Conservation (phyloP, 805 yeast species). For the Kodamaea fukazawae region DNA sequence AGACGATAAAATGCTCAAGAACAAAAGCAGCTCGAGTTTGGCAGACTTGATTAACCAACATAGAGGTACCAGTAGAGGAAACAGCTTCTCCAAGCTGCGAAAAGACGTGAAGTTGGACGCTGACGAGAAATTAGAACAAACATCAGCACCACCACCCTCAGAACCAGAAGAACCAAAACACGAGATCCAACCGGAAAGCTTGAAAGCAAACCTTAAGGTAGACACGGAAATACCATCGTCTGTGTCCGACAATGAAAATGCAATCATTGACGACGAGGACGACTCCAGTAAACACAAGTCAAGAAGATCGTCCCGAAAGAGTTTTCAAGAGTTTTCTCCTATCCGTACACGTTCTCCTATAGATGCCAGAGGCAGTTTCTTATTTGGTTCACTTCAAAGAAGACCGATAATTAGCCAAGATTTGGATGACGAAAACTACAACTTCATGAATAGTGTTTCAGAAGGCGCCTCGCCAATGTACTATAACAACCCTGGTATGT, state of each 20-base stretch:
- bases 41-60: constrained; percentile 22
- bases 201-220: too few species aligned
- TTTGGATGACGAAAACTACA: constrained; percentile 35
- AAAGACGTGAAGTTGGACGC: too few species aligned
- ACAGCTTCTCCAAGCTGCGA: constrained; percentile 9
- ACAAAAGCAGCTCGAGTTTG: constrained; percentile 19
- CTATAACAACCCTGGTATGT: neutral
- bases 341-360: too few species aligned
- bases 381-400: neutral
- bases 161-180: too few species aligned
- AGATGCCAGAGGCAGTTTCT: constrained; percentile 1
- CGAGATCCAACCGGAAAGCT: too few species aligned
- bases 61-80: constrained; percentile 18
- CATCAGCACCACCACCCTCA: too few species aligned
- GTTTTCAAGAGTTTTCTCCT: too few species aligned
- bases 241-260: neutral
- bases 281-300: constrained; percentile 1
- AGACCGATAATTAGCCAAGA: constrained; percentile 16
- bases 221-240: neutral
- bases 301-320: too few species aligned
- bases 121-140: too few species aligned
- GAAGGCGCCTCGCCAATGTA: too few species aligned
- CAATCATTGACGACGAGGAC: constrained; percentile 4
- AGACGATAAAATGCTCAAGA: constrained; percentile 12
- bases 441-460: constrained; percentile 16